phyloP scores from a whole-genome alignment of 2,329 filamentous ascomycete species.

The Hypomyces perniciosus region DNA sequence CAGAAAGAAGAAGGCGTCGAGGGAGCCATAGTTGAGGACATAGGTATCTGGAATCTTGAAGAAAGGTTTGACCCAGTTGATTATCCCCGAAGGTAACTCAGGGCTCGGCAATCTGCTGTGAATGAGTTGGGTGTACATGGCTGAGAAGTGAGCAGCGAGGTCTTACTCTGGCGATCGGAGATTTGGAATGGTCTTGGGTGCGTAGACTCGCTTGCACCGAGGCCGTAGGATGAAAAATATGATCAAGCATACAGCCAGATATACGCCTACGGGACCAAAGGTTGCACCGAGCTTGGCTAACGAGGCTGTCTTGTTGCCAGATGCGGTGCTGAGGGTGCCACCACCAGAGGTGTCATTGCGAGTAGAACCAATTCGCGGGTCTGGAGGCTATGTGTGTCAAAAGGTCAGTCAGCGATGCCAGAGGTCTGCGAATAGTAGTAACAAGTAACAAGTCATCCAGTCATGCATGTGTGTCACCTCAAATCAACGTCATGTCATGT shows the following conservation, averaged over 20 bases:
- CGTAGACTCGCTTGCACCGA: constrained; percentile 47
- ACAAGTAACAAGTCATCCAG: neutral
- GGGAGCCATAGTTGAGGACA: constrained; percentile 81
- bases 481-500: too few relatives aligned
- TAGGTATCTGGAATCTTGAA: constrained; percentile 68
- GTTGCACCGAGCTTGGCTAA: constrained; percentile 39
- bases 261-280: constrained; percentile 48
- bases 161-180: constrained; percentile 40
- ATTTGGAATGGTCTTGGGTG: constrained; percentile 45
- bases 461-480: neutral
- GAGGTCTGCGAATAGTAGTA: neutral
- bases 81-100: constrained; percentile 51
- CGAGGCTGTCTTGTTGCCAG: constrained; percentile 29
- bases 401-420: neutral
- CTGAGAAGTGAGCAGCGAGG: neutral
- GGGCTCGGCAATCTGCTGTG: constrained; percentile 51
- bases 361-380: constrained; percentile 30
- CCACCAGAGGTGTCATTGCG: constrained; percentile 27
- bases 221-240: constrained; percentile 45
- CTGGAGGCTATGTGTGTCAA: constrained; percentile 12
- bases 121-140: neutral
- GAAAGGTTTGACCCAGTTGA: constrained; percentile 64
- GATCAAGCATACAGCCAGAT: constrained; percentile 42
- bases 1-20: constrained; percentile 87
- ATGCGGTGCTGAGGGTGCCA: constrained; percentile 30